Base-by-base conservation (phyloP, 495 filamentous ascomycete species). In the Talaromyces trachyspermus region DNA sequence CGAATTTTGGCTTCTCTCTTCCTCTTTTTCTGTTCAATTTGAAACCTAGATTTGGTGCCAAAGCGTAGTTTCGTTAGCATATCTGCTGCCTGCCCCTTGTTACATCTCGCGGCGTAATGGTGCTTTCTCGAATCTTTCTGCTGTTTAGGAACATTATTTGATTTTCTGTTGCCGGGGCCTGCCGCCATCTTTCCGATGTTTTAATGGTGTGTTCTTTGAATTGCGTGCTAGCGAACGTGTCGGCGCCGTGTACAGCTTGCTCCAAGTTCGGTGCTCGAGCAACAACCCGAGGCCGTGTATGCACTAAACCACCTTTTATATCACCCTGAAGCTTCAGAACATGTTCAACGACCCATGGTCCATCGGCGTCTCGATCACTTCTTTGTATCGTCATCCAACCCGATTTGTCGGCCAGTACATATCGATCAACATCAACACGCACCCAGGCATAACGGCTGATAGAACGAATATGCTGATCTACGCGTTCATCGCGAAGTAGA, bases 41-140 rank as follows among this genome's bases (percentile, higher is more conserved):
- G 60, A 54, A 84, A 91, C 29, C 77, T 73, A 9, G 85, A 84
- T 54, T 79, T 79, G 8, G 85, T 86, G 0, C 92, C 92, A 59
- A 87, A 82, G 54, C 83, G 88, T 48, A 95, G 54, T 58, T 95
- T 95, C 2, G 86, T 94, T 50, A 97, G 95, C 78, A 95, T 88
- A 66, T 98, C 92, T 15, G 75, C 75, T 25, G 92, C 94, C 55
- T 79, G 77, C 1, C 92, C 92, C 46, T 88, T 88, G 79, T 94
- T 33, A 95, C 49, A 24, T 78, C 72, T 1, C 57, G 59, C 0
- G 63, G 30, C n/a, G 51, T 69, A 14, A 92, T 57, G 40, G 72
- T 65, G n/a, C 80, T 71, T 1, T 78, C 59, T 8, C 72, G 63
- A 1, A 69, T 63, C 4, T 79, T 66, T 4, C 84, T 54, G 51